Evolutionary conservation across 495 filamentous ascomycete species (phyloP).

Genomic region (Aspergillus nidulans): DNA sequence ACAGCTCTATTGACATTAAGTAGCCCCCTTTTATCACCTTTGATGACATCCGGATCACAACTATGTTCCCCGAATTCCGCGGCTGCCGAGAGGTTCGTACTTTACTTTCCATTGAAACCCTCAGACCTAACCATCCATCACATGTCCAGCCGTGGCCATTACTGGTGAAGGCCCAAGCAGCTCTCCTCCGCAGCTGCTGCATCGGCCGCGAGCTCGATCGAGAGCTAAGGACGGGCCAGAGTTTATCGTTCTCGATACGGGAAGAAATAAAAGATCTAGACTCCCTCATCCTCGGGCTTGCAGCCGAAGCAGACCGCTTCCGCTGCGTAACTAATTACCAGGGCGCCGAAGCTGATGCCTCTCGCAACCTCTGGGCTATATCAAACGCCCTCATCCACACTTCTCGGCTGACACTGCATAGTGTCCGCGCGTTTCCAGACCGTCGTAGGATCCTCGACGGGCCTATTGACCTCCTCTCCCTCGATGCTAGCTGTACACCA

Average conservation of each 20-base stretch:
- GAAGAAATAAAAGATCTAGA: conserved; percentile 3
- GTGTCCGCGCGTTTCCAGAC: background rate
- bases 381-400: conserved; percentile 1
- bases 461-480: too few species aligned
- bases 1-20: background rate
- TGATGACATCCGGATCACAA: conserved; percentile 40
- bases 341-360: conserved; percentile 4
- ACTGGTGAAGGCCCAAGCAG: conserved; percentile 6
- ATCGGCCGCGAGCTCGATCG: conserved; percentile 2
- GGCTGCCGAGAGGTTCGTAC: conserved; percentile 5
- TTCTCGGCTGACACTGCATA: conserved; percentile 4
- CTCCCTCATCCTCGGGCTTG: background rate
- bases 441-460: too few species aligned
- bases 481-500: too few species aligned
- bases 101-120: background rate
- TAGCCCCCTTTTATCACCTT: conserved; percentile 37
- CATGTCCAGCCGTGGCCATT: conserved; percentile 7
- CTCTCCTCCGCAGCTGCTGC: background rate
- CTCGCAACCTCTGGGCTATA: conserved; percentile 6
- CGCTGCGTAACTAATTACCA: background rate
- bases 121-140: too few species aligned
- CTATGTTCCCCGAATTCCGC: conserved; percentile 33
- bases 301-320: background rate
- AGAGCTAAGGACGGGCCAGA: background rate
- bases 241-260: background rate